A percentile compares a stretch with the other conserved stretches of the same genome.
Evolutionary conservation across 257 asterid genomes (phyloP).

Genomic region (Gynochthodes officinalis): DNA sequence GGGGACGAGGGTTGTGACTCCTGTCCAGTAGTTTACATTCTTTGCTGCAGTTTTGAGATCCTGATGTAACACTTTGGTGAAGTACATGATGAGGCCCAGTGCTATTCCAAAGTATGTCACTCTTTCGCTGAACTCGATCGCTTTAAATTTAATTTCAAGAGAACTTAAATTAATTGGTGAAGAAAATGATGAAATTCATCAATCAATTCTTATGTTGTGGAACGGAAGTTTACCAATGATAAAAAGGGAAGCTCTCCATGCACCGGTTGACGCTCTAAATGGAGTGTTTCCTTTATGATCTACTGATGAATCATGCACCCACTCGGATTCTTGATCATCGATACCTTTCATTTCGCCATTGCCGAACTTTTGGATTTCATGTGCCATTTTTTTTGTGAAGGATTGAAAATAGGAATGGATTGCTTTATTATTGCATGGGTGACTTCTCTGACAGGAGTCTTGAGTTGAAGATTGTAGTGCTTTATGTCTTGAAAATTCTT

Average conservation of each 20-base stretch:
- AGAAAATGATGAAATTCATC: background rate
- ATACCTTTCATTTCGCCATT: background rate
- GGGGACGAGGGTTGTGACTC: conserved; percentile 33
- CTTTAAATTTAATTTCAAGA: conserved; percentile 5
- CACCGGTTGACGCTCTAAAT: conserved; percentile 57
- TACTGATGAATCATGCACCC: conserved; percentile 53
- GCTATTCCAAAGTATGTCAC: conserved; percentile 26
- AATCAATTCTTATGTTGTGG: background rate
- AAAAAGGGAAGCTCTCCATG: conserved; percentile 74
- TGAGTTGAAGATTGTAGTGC: background rate
- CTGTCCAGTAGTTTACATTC: conserved; percentile 28
- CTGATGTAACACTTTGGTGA: conserved; percentile 28
- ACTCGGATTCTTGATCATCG: conserved; percentile 30
- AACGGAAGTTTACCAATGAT: conserved; percentile 47
- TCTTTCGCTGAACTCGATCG: conserved; percentile 30
- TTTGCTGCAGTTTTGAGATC: conserved; percentile 31
- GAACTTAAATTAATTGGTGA: background rate
- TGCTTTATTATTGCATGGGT: no score
- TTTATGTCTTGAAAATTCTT: background rate
- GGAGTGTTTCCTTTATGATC: conserved; percentile 64
- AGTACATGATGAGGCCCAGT: conserved; percentile 23
- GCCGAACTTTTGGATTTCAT: background rate
- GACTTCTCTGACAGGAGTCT: no score
- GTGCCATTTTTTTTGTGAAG: conserved; percentile 10
- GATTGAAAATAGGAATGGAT: no score